phyloP scores from a whole-genome alignment of 2,329 filamentous ascomycete genomes.

The Calonectria honghensis region DNA sequence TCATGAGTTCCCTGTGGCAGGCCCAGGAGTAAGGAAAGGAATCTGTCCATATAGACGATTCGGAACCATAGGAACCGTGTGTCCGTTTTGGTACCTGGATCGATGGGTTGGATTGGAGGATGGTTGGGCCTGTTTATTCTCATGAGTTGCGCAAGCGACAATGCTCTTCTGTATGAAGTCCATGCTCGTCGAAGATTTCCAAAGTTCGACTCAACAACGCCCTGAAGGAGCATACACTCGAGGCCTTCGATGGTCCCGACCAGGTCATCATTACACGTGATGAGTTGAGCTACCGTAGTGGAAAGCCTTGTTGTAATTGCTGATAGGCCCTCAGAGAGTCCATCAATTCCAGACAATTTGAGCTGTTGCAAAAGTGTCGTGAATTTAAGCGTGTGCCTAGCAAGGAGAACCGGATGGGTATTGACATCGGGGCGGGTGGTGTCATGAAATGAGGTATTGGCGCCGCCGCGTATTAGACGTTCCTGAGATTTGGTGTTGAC shows the following conservation, averaged over 20 bases:
- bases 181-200: slow-evolving; percentile 6
- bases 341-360: neutral
- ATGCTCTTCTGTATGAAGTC: neutral
- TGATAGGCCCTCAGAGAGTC: neutral
- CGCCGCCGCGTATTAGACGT: neutral
- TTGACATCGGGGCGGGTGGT: neutral
- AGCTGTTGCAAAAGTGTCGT: neutral
- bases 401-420: neutral
- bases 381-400: slow-evolving; percentile 1
- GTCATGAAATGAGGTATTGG: neutral
- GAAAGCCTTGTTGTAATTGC: slow-evolving; percentile 6
- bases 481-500: neutral
- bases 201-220: neutral
- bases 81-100: neutral
- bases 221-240: neutral
- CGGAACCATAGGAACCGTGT: slow-evolving; percentile 2
- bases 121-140: slow-evolving; percentile 1
- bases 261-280: neutral
- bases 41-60: slow-evolving; percentile 3
- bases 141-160: slow-evolving; percentile 8
- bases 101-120: neutral
- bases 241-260: neutral
- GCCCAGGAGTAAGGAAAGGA: slow-evolving; percentile 2
- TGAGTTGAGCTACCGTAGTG: neutral
- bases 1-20: slow-evolving; percentile 7